These are phyloP conservation scores for Avena atlantica DNA, from an alignment of 176 grass and related monocot species.

Conservation along the genomic window DNA sequence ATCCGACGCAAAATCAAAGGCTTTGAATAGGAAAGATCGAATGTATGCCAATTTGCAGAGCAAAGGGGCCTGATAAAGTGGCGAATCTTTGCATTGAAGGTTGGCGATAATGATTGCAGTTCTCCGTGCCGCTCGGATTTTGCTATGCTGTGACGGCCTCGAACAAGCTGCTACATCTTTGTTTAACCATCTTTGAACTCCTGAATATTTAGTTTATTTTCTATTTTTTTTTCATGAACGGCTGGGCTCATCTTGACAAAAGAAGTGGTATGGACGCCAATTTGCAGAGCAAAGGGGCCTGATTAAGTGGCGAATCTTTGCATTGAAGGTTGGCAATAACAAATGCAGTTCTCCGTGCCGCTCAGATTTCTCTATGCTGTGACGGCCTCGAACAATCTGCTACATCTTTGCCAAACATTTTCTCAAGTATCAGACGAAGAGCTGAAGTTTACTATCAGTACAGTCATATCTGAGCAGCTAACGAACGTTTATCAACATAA, in stretches of 20 bases:
- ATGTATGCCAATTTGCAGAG: neutral
- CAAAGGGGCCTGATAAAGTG: neutral
- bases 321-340: neutral
- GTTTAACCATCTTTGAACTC: too few species aligned
- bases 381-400: neutral
- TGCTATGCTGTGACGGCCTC: neutral
- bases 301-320: neutral
- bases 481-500: too few species aligned
- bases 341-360: neutral
- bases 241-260: too few species aligned
- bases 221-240: too few species aligned
- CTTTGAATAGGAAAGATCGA: neutral
- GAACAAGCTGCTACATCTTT: neutral
- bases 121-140: neutral
- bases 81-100: neutral
- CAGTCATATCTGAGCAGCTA: too few species aligned
- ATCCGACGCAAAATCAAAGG: neutral
- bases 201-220: too few species aligned
- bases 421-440: too few species aligned
- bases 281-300: neutral
- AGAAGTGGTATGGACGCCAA: neutral
- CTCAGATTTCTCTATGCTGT: neutral
- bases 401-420: neutral
- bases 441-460: too few species aligned
- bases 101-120: neutral